Conservation (phyloP, 352 stramenopile species). For the Thraustochytrium sp. region DNA sequence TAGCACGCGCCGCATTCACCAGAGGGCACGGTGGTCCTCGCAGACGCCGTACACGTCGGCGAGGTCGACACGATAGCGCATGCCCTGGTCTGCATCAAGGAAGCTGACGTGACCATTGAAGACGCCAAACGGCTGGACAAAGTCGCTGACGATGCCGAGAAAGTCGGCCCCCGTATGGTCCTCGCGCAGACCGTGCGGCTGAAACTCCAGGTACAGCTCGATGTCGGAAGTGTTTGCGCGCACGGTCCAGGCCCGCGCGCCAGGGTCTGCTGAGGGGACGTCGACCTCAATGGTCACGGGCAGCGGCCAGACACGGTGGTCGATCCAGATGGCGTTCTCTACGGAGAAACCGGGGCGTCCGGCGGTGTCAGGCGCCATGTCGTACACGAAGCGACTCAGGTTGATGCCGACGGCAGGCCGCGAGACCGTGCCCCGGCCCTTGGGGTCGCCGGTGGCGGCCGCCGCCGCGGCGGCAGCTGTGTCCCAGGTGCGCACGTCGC, state of each 20-base stretch:
- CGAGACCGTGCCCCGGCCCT: too few species aligned
- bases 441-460: too few species aligned
- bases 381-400: constrained; percentile 9
- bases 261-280: neutral
- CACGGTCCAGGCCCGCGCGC: neutral
- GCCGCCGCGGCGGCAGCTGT: neutral
- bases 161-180: neutral
- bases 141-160: constrained; percentile 25
- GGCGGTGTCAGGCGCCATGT: neutral
- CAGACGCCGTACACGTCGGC: constrained; percentile 14
- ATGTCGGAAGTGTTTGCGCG: neutral
- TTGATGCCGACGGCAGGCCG: constrained; percentile 29
- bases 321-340: constrained; percentile 31
- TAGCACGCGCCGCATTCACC: neutral
- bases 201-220: neutral
- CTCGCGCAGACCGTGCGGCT: constrained; percentile 2
- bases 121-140: constrained; percentile 5
- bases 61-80: neutral
- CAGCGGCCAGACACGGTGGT: neutral
- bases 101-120: neutral
- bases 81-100: neutral
- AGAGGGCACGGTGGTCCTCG: constrained; percentile 18
- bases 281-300: neutral
- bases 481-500: neutral
- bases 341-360: neutral